Conservation (phyloP, 768 basidiomycete genomes). For the Rhodosporidiobolus sp. region DNA sequence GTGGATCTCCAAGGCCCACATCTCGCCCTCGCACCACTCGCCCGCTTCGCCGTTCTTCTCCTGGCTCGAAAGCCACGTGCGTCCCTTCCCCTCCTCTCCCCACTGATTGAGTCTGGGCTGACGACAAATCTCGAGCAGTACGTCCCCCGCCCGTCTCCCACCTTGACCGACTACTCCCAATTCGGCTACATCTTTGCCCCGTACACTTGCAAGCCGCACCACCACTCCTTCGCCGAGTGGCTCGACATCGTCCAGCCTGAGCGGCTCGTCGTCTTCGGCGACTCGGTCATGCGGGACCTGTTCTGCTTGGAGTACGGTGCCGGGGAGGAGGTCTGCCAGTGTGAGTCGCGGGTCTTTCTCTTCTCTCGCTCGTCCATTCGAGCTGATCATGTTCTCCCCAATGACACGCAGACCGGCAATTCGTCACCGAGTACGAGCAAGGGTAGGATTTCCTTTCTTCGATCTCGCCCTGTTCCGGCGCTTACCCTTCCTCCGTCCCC, state of each 20-base stretch:
- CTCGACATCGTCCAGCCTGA: slow-evolving; percentile 18
- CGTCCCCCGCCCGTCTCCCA: background rate
- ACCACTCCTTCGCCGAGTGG: slow-evolving; percentile 21
- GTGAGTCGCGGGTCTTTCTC: background rate
- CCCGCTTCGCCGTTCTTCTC: background rate
- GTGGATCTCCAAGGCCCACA: slow-evolving; percentile 17
- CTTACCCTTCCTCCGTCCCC: background rate
- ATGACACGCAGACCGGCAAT: background rate
- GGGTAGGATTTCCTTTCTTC: background rate
- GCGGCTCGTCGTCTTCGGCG: slow-evolving; percentile 18
- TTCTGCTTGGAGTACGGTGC: slow-evolving; percentile 8
- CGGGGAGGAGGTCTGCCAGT: background rate
- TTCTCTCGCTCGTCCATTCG: background rate
- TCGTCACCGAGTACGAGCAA: background rate
- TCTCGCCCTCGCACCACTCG: slow-evolving; percentile 9
- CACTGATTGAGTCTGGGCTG: background rate
- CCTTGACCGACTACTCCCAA: slow-evolving; percentile 6
- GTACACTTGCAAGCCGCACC: slow-evolving; percentile 17
- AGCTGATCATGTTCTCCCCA: background rate
- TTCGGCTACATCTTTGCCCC: slow-evolving; percentile 23
- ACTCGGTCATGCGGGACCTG: slow-evolving; percentile 14
- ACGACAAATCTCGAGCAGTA: background rate
- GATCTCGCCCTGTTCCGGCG: no score
- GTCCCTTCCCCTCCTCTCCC: background rate
- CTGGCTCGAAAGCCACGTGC: slow-evolving; percentile 20